A percentile compares a stretch with the other conserved stretches of the same genome.
Conservation (phyloP, 108 stramenopile species). For the Nitzschia sp. region DNA sequence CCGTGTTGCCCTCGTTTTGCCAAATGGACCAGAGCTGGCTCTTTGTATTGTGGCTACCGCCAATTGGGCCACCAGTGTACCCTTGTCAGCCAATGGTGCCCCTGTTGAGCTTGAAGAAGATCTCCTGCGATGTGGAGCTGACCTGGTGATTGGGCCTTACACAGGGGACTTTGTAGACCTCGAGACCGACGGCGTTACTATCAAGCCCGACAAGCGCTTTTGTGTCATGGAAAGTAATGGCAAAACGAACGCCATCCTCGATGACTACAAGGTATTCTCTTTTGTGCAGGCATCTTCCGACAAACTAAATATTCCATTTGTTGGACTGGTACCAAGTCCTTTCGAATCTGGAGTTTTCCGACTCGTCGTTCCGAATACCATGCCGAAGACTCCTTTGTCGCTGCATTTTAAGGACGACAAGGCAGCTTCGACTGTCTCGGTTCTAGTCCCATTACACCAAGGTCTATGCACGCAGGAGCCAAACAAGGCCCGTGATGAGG, state of each 20-base stretch:
- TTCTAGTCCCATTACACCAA: not conserved
- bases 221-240: not conserved
- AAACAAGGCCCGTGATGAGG: slow-evolving; percentile 39
- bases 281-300: slow-evolving; percentile 20
- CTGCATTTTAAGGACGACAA: not conserved
- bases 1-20: slow-evolving; percentile 51
- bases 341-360: slow-evolving; percentile 24
- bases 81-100: slow-evolving; percentile 44
- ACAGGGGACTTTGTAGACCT: not conserved
- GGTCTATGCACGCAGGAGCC: not conserved
- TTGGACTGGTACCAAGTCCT: slow-evolving; percentile 12
- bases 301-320: slow-evolving; percentile 31
- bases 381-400: not conserved
- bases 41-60: slow-evolving; percentile 36
- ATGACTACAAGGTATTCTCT: not conserved
- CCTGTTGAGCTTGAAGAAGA: slow-evolving; percentile 39
- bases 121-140: slow-evolving; percentile 16
- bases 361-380: slow-evolving; percentile 5
- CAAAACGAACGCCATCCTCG: too few species aligned
- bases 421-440: not conserved
- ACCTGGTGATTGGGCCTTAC: slow-evolving; percentile 26
- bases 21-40: slow-evolving; percentile 61
- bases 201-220: not conserved
- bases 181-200: not conserved
- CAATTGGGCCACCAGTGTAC: slow-evolving; percentile 50